Base-by-base conservation (phyloP, 306 rosid species). In the Comarum palustre region DNA sequence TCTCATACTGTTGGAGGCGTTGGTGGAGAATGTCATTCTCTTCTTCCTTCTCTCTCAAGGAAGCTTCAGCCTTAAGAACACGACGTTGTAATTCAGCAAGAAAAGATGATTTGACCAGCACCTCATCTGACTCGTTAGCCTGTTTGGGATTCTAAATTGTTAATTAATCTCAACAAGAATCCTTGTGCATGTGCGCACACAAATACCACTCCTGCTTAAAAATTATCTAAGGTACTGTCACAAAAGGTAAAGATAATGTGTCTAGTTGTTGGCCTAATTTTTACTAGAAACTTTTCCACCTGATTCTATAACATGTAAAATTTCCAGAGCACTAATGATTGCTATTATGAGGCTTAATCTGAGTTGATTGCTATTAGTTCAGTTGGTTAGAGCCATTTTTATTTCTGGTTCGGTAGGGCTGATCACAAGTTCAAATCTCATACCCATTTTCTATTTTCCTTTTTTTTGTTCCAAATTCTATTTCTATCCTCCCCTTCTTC, bases 21-120 rank as follows among this genome's bases (percentile, higher is more conserved):
- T 94, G 99, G 71, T 90, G 91, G 75, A 94, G 99, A 71, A 94
- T 94, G 86, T 94, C 99, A 75, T 94, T 94, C 83, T 94, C 99
- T 76, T 91, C 97, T 82, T 91, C 99, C 86, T 94, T 94, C 76
- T 89, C 97, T 81, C 97, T 86, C 76, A 94, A 78, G 71, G 87
- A 81, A 79, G 96, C 99, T 84, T 94, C 99, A 3, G 99, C 97
- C 82, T 84, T 94, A 8, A 94, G 96, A 69, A 94, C 97, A 32
- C 97, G 92, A 54, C 95, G 96, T 38, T 95, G 99, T 75, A 95
- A 77, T 74, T 95, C 99, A 74, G 97, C 79, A 34, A 95, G 87
- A 82, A 91, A 90, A 31, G 97, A 91, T n/a, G 97, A 83, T 86
- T 95, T 95, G 65, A 95, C 99, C 62, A 91, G 83, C 79, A 91